Evolutionary conservation across 1,139 yeast species (phyloP).

Genomic region (Yamadazyma epiphylla): DNA sequence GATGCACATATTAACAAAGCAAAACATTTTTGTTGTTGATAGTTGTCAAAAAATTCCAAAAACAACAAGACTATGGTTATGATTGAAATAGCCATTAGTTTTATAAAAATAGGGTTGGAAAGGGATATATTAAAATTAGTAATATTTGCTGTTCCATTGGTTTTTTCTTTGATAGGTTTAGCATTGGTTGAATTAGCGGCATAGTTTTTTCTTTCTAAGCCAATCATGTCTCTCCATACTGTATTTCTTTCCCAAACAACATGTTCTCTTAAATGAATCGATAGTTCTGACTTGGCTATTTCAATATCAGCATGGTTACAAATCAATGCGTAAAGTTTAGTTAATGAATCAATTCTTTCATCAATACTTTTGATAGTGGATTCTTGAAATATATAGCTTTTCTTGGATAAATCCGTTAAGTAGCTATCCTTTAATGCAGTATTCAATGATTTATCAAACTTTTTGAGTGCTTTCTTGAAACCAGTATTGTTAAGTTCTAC

Average conservation of each 20-base stretch:
- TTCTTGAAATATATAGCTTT: constrained; percentile 31
- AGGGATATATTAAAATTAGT: constrained; percentile 35
- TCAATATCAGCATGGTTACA: constrained; percentile 44
- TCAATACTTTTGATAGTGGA: constrained; percentile 45
- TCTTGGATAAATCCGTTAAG: constrained; percentile 26
- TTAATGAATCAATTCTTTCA: constrained; percentile 31
- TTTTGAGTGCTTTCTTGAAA: constrained; percentile 63
- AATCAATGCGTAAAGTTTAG: constrained; percentile 37
- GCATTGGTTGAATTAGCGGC: constrained; percentile 28
- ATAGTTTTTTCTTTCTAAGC: constrained; percentile 64
- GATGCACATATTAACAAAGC: constrained; percentile 69
- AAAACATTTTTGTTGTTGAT: constrained; percentile 61
- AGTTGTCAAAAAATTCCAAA: constrained; percentile 55
- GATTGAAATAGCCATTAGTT: constrained; percentile 40
- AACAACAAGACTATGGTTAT: constrained; percentile 48
- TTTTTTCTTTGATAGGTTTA: constrained; percentile 12
- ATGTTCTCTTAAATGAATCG: constrained; percentile 63
- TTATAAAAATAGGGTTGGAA: constrained; percentile 41
- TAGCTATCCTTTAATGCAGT: constrained; percentile 38
- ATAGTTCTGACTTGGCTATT: constrained; percentile 45
- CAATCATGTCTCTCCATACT: constrained; percentile 80
- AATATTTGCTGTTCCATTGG: constrained; percentile 8
- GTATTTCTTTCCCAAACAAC: constrained; percentile 76
- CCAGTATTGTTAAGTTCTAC: constrained; percentile 67
- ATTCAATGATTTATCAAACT: constrained; percentile 61